Evolutionary conservation across 2,329 filamentous ascomycete species (phyloP).

Genomic region (Venturiaceae sp.): DNA sequence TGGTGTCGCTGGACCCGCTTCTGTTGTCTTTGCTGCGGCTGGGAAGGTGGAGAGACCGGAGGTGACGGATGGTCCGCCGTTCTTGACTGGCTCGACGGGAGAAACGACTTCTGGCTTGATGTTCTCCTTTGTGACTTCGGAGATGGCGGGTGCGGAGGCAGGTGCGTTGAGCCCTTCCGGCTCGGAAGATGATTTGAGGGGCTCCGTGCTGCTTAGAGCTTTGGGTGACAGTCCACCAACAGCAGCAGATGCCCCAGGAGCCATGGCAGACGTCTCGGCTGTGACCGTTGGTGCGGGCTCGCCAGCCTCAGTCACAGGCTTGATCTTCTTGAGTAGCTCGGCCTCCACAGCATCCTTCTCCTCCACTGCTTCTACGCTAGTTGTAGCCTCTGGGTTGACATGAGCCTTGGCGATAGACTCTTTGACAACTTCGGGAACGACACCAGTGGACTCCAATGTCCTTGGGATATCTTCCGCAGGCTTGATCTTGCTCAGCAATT

Average conservation of each 20-base stretch:
- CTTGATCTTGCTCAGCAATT: slow-evolving; percentile 54
- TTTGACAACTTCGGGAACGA: slow-evolving; percentile 13
- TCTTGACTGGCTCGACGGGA: slow-evolving; percentile 20
- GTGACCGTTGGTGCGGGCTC: slow-evolving; percentile 33
- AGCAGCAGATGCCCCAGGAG: background rate
- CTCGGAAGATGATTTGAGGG: slow-evolving; percentile 19
- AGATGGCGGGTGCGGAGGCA: slow-evolving; percentile 18
- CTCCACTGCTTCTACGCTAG: background rate
- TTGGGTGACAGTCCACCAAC: slow-evolving; percentile 1
- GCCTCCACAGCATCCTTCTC: slow-evolving; percentile 18
- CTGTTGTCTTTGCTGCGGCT: slow-evolving; percentile 10
- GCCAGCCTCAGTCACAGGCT: slow-evolving; percentile 29
- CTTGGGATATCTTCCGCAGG: slow-evolving; percentile 17
- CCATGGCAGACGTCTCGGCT: slow-evolving; percentile 10
- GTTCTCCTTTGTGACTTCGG: slow-evolving; percentile 15
- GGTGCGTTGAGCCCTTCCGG: slow-evolving; percentile 25
- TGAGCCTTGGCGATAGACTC: slow-evolving; percentile 22
- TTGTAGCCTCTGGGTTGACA: slow-evolving; percentile 6
- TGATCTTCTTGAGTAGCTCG: slow-evolving; percentile 56
- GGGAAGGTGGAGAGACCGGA: slow-evolving; percentile 8
- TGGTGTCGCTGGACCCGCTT: slow-evolving; percentile 18
- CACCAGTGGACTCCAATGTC: slow-evolving; percentile 20
- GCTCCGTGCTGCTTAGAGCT: slow-evolving; percentile 8
- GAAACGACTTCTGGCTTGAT: background rate
- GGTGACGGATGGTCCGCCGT: slow-evolving; percentile 16